Base-by-base conservation (phyloP, 169 alveolate species). In the Plasmodium cynomolgi region DNA sequence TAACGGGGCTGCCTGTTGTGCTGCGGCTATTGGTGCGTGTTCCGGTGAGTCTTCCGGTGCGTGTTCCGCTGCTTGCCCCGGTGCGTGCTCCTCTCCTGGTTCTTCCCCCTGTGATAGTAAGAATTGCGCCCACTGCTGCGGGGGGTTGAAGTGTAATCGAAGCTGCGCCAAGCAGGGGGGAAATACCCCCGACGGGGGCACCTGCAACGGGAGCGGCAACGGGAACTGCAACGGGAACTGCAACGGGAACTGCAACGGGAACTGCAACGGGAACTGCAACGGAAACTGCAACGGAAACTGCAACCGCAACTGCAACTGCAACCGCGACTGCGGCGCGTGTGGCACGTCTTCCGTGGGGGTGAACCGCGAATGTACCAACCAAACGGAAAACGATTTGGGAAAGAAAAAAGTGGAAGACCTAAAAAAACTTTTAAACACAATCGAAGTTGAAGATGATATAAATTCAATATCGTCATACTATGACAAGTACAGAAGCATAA, bases 381-480 rank as follows among this genome's bases (percentile, higher is more conserved):
- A 44, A 68, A 68, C 13, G 33, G n/a, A 17, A 33, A 13, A 7
- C 29, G 71, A 82, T n/a, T 4, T 50, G 29, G 84, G 86, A 29
- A 54, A 50, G 44, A 77, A 86, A 31, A 74, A 33, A 77, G 62
- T 86, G 33, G 73, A 75, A 47, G 74, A 44, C 15, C 39, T 86
- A 37, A 86, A 86, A 31, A 71, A 26, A n/a, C 31, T 86, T 15
- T 37, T 86, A 54, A 75, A 50, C 47, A 77, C 20, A 75, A 77
- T 86, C 11, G 93, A 86, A 17, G n/a, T 47, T 0, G 93, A 86
- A 34, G 93, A 86, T 23, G 93, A 86, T 77, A 54, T 75, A 20
- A 86, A 86, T 7, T 31, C 83, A 8, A 86, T 86, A 74, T 86
- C 93, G n/a, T 47, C 17, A 1, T 86, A 86, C 81, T 86, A 86